A percentile compares a stretch with the other conserved stretches of the same genome.
Evolutionary conservation across 2,329 filamentous ascomycete genomes (phyloP).

Genomic region (Onygenales sp.): DNA sequence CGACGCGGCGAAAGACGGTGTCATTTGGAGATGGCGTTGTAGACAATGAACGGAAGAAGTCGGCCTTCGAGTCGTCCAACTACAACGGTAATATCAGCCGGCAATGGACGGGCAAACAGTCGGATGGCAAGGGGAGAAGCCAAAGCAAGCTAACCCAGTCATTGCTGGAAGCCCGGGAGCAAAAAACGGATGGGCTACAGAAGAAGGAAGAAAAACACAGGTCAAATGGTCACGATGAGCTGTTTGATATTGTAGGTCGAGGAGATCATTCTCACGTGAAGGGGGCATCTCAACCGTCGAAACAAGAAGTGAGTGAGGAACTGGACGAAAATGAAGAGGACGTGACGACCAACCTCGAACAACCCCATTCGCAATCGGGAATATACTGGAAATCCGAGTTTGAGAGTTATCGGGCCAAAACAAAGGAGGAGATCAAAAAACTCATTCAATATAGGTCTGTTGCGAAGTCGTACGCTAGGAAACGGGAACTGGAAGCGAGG

Average conservation of each 20-base stretch:
- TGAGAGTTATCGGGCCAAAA: slow-evolving; percentile 48
- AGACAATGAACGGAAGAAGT: slow-evolving; percentile 46
- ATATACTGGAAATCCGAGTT: slow-evolving; percentile 55
- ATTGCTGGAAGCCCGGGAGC: slow-evolving; percentile 29
- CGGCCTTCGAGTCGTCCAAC: slow-evolving; percentile 32
- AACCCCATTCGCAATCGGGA: slow-evolving; percentile 49
- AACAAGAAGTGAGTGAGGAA: slow-evolving; percentile 8
- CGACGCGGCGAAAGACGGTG: slow-evolving; percentile 50
- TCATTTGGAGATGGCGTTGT: slow-evolving; percentile 50
- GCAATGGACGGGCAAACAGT: slow-evolving; percentile 9
- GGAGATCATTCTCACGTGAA: not conserved
- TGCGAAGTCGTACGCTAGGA: slow-evolving; percentile 50
- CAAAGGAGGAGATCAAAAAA: slow-evolving; percentile 51
- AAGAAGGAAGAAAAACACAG: not conserved
- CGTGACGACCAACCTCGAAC: slow-evolving; percentile 43
- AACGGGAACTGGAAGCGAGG: slow-evolving; percentile 48
- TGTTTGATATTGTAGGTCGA: slow-evolving; percentile 18
- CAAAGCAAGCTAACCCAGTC: slow-evolving; percentile 33
- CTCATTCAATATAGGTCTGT: slow-evolving; percentile 51
- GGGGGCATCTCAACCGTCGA: not conserved
- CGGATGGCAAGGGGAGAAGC: slow-evolving; percentile 11
- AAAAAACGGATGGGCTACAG: slow-evolving; percentile 1
- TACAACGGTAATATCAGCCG: slow-evolving; percentile 40
- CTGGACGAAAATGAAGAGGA: slow-evolving; percentile 29
- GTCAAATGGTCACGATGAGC: slow-evolving; percentile 12